A percentile compares a stretch with the other conserved stretches of the same genome.
phyloP scores from a whole-genome alignment of 768 basidiomycete species.

The Clitopilus hobsonii region DNA sequence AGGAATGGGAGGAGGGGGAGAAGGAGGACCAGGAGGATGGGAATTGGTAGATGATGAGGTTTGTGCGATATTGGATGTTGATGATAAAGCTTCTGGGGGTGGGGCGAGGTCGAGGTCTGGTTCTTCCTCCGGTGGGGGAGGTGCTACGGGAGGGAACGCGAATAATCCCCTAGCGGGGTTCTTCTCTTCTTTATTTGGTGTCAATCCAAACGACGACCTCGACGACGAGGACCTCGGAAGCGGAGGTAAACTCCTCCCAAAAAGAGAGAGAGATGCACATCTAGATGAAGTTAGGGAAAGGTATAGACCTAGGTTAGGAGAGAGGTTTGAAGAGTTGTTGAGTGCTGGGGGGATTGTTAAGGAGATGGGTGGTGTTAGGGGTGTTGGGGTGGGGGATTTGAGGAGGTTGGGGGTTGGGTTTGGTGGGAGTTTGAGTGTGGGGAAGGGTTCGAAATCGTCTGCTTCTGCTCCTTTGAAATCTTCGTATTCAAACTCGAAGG shows the following conservation, averaged over 20 bases:
- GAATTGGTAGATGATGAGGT: neutral
- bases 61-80: neutral
- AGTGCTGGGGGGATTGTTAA: constrained; percentile 42
- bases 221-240: constrained; percentile 11
- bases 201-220: constrained; percentile 24
- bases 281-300: constrained; percentile 58
- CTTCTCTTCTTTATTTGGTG: no score
- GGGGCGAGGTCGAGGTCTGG: neutral
- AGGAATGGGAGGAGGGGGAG: no score
- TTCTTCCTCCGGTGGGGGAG: neutral
- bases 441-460: no score
- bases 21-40: constrained; percentile 17
- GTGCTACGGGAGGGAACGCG: neutral
- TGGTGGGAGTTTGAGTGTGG: no score
- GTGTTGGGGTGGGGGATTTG: neutral
- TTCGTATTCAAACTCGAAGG: no score
- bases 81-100: neutral
- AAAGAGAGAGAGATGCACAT: constrained; percentile 50
- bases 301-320: constrained; percentile 52
- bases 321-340: constrained; percentile 56
- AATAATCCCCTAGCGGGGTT: constrained; percentile 18
- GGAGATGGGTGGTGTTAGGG: constrained; percentile 25
- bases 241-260: constrained; percentile 44
- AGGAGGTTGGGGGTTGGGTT: neutral
- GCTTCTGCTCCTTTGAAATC: no score